These are phyloP conservation scores for Thinopyrum elongatum DNA, from an alignment of 176 grass and related monocot species.

Conservation along the genomic window DNA sequence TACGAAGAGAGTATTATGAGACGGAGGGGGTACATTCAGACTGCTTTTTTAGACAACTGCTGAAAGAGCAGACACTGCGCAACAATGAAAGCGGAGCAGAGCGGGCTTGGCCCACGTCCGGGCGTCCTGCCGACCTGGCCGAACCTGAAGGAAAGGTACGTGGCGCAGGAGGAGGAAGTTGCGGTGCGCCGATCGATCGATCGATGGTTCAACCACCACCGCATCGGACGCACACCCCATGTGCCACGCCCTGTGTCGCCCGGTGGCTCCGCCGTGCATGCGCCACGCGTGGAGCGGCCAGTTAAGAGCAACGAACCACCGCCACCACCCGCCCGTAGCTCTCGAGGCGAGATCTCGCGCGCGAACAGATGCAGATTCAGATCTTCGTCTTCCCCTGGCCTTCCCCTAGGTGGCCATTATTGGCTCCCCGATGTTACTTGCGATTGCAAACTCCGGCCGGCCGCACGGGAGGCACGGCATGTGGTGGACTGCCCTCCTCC, in stretches of 20 bases:
- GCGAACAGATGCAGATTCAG: neutral
- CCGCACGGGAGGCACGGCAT: neutral
- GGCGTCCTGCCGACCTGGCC: too few species aligned
- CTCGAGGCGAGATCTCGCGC: constrained; percentile 1
- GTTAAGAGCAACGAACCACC: neutral
- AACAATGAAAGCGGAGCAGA: neutral
- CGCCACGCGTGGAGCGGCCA: neutral
- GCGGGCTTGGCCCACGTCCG: neutral
- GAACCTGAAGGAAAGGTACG: neutral
- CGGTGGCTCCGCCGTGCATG: neutral
- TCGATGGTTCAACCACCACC: neutral
- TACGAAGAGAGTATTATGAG: too few species aligned
- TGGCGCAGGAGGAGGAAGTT: neutral
- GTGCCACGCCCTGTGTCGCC: neutral
- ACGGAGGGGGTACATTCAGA: too few species aligned
- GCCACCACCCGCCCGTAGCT: neutral
- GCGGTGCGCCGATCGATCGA: neutral
- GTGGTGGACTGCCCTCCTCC: neutral
- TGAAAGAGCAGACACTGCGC: neutral
- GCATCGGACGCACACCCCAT: neutral
- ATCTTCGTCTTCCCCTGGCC: neutral
- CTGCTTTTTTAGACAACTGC: too few species aligned
- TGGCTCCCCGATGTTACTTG: neutral
- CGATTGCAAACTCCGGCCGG: neutral
- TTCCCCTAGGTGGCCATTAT: neutral